A percentile compares a stretch with the other conserved stretches of the same genome.
Evolutionary conservation across 257 asterid genomes (phyloP).

Genomic region (Petunia axillaris): DNA sequence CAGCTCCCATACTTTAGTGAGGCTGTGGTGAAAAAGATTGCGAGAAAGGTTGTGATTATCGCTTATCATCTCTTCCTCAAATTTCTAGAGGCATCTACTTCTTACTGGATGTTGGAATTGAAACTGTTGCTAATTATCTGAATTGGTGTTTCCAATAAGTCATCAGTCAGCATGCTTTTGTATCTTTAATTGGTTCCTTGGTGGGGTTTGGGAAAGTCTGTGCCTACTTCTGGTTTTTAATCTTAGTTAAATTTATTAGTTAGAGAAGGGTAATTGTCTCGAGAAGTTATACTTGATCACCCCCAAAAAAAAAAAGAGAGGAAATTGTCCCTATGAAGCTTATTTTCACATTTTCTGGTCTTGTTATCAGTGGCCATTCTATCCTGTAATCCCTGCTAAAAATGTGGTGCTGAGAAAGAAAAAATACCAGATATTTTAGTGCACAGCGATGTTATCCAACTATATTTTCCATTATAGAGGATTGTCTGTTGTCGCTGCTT

Average conservation of each 20-base stretch:
- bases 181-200: conserved; percentile 14
- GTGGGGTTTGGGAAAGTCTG: neutral
- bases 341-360: neutral
- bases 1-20: conserved; percentile 98
- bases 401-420: conserved; percentile 7
- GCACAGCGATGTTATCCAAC: conserved; percentile 7
- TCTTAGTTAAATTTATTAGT: neutral
- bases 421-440: neutral
- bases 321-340: neutral
- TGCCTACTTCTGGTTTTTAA: conserved; percentile 1
- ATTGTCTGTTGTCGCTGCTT: neutral
- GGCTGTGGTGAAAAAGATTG: conserved; percentile 79
- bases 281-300: neutral
- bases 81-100: neutral
- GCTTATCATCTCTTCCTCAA: conserved; percentile 28
- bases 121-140: neutral
- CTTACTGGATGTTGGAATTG: neutral
- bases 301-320: neutral
- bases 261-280: neutral
- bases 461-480: neutral
- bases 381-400: conserved; percentile 2
- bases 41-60: conserved; percentile 71
- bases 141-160: neutral
- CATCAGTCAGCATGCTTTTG: conserved; percentile 12
- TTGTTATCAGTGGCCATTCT: neutral